Conservation (phyloP, 768 basidiomycete genomes). For the Podaxis sp. region DNA sequence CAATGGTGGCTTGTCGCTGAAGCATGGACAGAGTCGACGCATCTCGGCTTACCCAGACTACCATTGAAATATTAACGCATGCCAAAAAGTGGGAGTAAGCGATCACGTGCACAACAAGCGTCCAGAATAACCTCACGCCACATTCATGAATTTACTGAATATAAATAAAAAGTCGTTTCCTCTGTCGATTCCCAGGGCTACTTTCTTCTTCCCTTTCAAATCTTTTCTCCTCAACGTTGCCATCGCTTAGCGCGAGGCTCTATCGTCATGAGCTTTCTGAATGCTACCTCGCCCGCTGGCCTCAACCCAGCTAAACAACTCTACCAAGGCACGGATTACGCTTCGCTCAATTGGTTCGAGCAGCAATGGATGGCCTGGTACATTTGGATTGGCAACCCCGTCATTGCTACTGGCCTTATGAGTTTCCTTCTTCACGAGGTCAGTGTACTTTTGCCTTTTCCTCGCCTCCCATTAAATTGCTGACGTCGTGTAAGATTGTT, state of each 20-base stretch:
- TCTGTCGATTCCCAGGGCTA: neutral
- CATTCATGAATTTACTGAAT: constrained; percentile 3
- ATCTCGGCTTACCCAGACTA: no score
- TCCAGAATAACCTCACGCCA: constrained; percentile 14
- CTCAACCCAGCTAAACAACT: constrained; percentile 35
- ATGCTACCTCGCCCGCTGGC: constrained; percentile 29
- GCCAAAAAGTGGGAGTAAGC: neutral
- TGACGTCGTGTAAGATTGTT: constrained; percentile 64
- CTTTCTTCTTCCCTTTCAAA: neutral
- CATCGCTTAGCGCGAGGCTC: neutral
- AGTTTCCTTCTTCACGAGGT: constrained; percentile 95
- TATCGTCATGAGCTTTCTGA: constrained; percentile 44
- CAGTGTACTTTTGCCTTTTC: constrained; percentile 25
- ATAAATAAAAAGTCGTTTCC: constrained; percentile 5
- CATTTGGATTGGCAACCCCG: constrained; percentile 80
- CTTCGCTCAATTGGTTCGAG: constrained; percentile 69
- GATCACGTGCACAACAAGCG: neutral
- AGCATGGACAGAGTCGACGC: neutral
- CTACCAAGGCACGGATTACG: constrained; percentile 59
- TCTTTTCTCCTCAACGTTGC: neutral
- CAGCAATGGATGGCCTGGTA: constrained; percentile 87
- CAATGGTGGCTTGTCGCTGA: neutral
- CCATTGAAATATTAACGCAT: no score
- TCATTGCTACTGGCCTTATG: constrained; percentile 91
- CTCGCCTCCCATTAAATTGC: neutral